These are phyloP conservation scores for Pulveroboletus sp. DNA, from an alignment of 768 basidiomycete genomes.

Conservation along the genomic window DNA sequence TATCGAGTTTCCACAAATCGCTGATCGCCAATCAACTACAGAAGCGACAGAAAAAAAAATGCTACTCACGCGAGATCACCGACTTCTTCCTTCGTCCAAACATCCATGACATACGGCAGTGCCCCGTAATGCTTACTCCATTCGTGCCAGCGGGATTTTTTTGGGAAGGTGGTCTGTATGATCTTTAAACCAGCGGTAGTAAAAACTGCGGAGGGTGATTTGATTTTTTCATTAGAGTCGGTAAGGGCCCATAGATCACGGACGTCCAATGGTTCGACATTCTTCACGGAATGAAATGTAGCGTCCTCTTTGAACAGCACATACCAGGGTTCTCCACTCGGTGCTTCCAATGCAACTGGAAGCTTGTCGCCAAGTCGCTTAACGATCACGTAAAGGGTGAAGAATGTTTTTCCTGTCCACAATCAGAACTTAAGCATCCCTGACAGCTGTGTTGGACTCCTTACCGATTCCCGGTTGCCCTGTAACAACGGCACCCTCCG, in stretches of 20 bases:
- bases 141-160: not conserved
- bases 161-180: not conserved
- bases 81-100: constrained; percentile 1
- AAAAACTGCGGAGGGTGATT: not conserved
- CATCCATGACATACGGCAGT: not conserved
- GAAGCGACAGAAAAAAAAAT: too few relatives aligned
- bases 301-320: too few relatives aligned
- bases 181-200: not conserved
- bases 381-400: not conserved
- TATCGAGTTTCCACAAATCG: too few relatives aligned
- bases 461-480: constrained; percentile 8
- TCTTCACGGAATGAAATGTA: too few relatives aligned
- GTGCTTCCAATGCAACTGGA: not conserved
- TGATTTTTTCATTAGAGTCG: not conserved
- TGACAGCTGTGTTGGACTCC: not conserved
- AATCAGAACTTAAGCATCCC: not conserved
- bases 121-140: not conserved
- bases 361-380: not conserved
- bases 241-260: constrained; percentile 6
- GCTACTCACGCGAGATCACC: not conserved
- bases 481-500: not conserved
- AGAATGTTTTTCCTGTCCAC: not conserved
- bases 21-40: too few relatives aligned
- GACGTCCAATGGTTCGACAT: too few relatives aligned
- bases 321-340: not conserved